Evolutionary conservation across 2,329 filamentous ascomycete species (phyloP).

Genomic region (Chaetomium strumarium): DNA sequence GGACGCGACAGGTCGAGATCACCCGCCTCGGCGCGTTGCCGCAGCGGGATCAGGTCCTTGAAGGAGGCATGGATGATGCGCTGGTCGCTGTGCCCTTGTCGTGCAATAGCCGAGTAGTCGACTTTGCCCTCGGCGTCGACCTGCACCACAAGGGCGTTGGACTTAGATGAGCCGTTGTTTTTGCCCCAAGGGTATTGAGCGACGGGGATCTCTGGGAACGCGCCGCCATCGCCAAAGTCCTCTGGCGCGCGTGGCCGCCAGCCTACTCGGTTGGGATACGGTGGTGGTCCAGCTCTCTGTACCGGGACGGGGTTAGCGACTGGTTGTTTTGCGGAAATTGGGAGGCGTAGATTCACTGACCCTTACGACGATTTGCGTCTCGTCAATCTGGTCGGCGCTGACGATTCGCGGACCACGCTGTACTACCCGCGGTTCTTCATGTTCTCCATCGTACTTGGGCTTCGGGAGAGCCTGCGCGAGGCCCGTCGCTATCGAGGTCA

Average conservation of each 20-base stretch:
- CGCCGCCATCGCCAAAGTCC: slow-evolving; percentile 93
- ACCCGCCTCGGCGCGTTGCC: slow-evolving; percentile 87
- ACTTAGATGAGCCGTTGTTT: slow-evolving; percentile 65
- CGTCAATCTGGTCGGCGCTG: slow-evolving; percentile 71
- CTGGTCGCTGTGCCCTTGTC: slow-evolving; percentile 76
- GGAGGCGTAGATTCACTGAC: slow-evolving; percentile 34
- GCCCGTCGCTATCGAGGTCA: slow-evolving; percentile 64
- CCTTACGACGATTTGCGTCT: slow-evolving; percentile 78
- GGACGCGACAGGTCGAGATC: slow-evolving; percentile 84
- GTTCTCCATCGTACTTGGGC: slow-evolving; percentile 84
- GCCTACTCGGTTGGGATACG: slow-evolving; percentile 79
- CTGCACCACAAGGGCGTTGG: slow-evolving; percentile 86
- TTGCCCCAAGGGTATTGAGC: slow-evolving; percentile 96
- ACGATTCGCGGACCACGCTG: slow-evolving; percentile 79
- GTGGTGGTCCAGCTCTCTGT: slow-evolving; percentile 72
- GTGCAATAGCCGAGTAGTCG: slow-evolving; percentile 92
- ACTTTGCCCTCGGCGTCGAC: slow-evolving; percentile 89
- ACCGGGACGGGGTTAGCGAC: slow-evolving; percentile 17
- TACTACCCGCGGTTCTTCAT: slow-evolving; percentile 70
- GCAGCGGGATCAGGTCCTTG: slow-evolving; percentile 90
- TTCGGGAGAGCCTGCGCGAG: slow-evolving; percentile 78
- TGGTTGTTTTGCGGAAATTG: background rate
- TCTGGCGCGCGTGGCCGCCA: slow-evolving; percentile 87
- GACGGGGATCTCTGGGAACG: slow-evolving; percentile 88
- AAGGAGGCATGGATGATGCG: slow-evolving; percentile 91